Evolutionary conservation across 768 basidiomycete genomes (phyloP), one percentile per base, ranked within the genome.

Genomic region (Amanita subjunquillea): DNA sequence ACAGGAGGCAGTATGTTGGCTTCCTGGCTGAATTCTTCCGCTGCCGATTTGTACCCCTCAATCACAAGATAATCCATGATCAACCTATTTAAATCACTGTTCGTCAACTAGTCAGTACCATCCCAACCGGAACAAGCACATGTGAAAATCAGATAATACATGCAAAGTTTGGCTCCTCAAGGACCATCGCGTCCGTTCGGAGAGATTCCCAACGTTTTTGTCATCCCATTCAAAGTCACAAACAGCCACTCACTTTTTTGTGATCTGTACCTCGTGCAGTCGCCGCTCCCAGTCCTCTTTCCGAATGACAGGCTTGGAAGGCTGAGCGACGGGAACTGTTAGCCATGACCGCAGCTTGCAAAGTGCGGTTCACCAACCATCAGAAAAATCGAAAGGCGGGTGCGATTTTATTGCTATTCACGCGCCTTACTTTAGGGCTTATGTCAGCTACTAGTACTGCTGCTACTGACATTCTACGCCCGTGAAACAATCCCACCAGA

Each of bases 51-150:
- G 77, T 93, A 98, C 2, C 96, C 96, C 64, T 98, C 94, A 50
- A 96, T 91, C 56, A 96, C 89, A 56, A 98, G 86, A 68, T 97
- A 98, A 65, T 99, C 92, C 84, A 96, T 93, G 42, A 99, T 83
- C 22, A 98, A 79, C 3, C 85, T 80, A 67, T 98, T 95, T 54
- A 98, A 72, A 67, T 99, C 93, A 69, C 96, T 99, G 61, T 48
- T 51, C 54, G 54, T 34, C 59, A 39, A 54, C 55, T 50, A 8
- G 54, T 62, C 56, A 66, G 55, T 20, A 59, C 57, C 60, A 30
- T 15, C 39, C 13, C 30, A 15, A 30, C n/a, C n/a, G 12, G 6
- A 23, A 29, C 8, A 30, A 3, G 6, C 29, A 30, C 30, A 46
- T 20, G 15, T 8, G 10, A 13, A 5, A 34, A 46, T 91, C 88